Conservation (phyloP, 805 yeast species). For the Lachancea sp. region DNA sequence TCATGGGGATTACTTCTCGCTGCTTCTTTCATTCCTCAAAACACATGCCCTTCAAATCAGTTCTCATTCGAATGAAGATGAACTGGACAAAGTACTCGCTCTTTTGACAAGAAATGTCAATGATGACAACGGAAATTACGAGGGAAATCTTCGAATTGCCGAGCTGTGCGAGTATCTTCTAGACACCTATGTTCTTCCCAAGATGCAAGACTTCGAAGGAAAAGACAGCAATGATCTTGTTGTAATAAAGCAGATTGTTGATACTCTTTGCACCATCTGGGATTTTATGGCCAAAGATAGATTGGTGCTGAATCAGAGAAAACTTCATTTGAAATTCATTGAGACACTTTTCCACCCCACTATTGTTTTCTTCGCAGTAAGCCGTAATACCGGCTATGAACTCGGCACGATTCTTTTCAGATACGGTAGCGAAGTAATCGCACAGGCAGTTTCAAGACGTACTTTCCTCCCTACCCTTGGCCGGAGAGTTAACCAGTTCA, state of each 20-base stretch:
- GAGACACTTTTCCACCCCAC: constrained; percentile 40
- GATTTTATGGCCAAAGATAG: constrained; percentile 49
- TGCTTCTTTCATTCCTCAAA: constrained; percentile 18
- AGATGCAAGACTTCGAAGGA: neutral
- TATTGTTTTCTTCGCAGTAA: constrained; percentile 37
- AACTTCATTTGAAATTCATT: constrained; percentile 53
- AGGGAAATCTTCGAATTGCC: constrained; percentile 19
- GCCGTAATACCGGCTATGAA: constrained; percentile 19
- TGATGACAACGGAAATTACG: constrained; percentile 24
- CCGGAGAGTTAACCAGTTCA: constrained; percentile 40
- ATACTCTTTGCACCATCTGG: constrained; percentile 48
- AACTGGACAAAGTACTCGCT: constrained; percentile 14
- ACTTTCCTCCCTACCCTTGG: constrained; percentile 59
- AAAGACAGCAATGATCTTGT: constrained; percentile 6
- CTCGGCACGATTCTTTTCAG: constrained; percentile 9
- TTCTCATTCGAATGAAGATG: constrained; percentile 3
- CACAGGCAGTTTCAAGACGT: constrained; percentile 55
- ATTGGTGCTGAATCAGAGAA: constrained; percentile 57
- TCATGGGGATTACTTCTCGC: constrained; percentile 24
- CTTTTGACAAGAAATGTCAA: constrained; percentile 16
- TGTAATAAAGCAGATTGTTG: constrained; percentile 25
- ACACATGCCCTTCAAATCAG: constrained; percentile 14
- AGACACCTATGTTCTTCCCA: constrained; percentile 11
- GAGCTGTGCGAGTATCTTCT: constrained; percentile 16
- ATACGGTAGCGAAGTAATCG: constrained; percentile 39